These are phyloP conservation scores for Metschnikowia amazonensis DNA, from an alignment of 805 yeast genomes.

Conservation along the genomic window DNA sequence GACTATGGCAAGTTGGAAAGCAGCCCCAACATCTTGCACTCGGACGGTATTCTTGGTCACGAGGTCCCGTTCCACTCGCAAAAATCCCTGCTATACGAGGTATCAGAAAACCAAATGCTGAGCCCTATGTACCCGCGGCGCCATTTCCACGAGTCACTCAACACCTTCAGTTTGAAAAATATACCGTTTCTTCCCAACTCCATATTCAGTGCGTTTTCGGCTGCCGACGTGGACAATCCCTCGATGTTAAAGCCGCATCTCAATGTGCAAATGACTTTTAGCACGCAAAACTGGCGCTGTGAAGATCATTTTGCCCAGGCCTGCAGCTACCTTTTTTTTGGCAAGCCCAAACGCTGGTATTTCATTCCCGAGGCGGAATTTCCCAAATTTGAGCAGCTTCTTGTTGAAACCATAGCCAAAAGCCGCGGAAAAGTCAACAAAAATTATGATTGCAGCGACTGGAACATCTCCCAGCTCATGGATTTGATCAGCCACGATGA, in stretches of 20 bases:
- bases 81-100: background rate
- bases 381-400: constrained; percentile 46
- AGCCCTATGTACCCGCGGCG: background rate
- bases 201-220: constrained; percentile 41
- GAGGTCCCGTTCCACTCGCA: background rate
- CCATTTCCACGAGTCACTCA: constrained; percentile 13
- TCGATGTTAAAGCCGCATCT: constrained; percentile 44
- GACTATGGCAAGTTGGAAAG: constrained; percentile 7
- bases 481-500: constrained; percentile 17
- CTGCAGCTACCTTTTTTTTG: constrained; percentile 52
- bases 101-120: background rate
- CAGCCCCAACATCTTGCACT: background rate
- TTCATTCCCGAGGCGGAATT: constrained; percentile 56
- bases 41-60: background rate
- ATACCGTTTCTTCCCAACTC: constrained; percentile 49
- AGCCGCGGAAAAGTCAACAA: constrained; percentile 14
- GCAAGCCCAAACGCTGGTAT: constrained; percentile 57
- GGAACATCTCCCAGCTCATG: constrained; percentile 21
- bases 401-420: constrained; percentile 20
- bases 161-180: constrained; percentile 60
- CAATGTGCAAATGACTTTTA: constrained; percentile 50
- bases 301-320: constrained; percentile 60
- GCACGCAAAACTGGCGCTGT: constrained; percentile 53
- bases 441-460: constrained; percentile 18
- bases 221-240: constrained; percentile 40